A percentile compares a stretch with the other conserved stretches of the same genome.
Evolutionary conservation across 2,329 filamentous ascomycete species (phyloP).

Genomic region (Lanzia echinophila): DNA sequence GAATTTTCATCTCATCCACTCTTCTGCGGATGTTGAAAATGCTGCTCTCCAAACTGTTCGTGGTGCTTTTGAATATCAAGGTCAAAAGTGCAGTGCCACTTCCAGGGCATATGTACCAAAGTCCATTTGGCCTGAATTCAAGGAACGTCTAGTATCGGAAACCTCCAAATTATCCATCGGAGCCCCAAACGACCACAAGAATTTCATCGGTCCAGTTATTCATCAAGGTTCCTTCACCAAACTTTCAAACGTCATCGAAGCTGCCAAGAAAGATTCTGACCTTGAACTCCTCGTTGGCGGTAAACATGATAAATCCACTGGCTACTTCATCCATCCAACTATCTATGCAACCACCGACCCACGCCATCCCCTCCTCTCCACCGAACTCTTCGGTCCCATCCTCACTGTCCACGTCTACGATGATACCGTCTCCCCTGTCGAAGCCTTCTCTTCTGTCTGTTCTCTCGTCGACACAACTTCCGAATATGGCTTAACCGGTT

Average conservation of each 20-base stretch:
- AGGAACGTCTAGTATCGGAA: conserved; percentile 57
- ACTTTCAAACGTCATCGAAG: conserved; percentile 67
- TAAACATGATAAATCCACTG: conserved; percentile 67
- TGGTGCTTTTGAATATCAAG: conserved; percentile 84
- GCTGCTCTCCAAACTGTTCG: conserved; percentile 76
- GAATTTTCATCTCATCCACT: conserved; percentile 84
- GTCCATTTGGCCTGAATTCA: conserved; percentile 68
- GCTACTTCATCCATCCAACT: conserved; percentile 79
- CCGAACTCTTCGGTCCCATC: conserved; percentile 77
- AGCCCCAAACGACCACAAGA: conserved; percentile 57
- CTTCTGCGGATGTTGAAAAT: conserved; percentile 68
- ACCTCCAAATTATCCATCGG: conserved; percentile 66
- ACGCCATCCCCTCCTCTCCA: conserved; percentile 64
- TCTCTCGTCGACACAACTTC: conserved; percentile 62
- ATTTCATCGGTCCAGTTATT: conserved; percentile 89
- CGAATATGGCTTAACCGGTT: conserved; percentile 72
- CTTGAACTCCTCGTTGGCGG: conserved; percentile 70
- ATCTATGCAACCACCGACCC: conserved; percentile 71
- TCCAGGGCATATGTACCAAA: conserved; percentile 72
- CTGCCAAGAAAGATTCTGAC: conserved; percentile 66
- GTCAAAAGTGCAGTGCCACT: conserved; percentile 85
- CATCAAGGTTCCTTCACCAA: conserved; percentile 77
- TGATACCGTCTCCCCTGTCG: conserved; percentile 46
- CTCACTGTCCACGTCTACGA: conserved; percentile 72
- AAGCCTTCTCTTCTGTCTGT: conserved; percentile 53